Base-by-base conservation (phyloP, 306 rosid species). In the Trifolium repens region DNA sequence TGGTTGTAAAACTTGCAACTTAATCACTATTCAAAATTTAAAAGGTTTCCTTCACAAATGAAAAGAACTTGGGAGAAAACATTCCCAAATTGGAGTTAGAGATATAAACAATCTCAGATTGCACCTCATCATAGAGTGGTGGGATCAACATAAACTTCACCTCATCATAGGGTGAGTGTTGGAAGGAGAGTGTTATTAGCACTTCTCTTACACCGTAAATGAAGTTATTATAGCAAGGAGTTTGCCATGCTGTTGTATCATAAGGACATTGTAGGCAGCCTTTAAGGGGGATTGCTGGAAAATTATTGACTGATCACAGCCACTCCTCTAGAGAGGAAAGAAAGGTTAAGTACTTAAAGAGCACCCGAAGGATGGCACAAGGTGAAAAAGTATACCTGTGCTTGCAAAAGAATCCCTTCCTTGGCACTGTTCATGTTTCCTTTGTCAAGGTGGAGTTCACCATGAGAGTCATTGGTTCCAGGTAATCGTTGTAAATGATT, bases 311-410 rank as follows among this genome's bases (percentile, higher is more conserved):
- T 24, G 40, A 69, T 7, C 77, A 30, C 30, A 43, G 7, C 32
- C 67, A 50, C 73, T 53, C 54, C 53, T 27, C 52, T 24, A 69
- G 30, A 65, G 52, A 53, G 67, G 40, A 70, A 71, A n/a, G 60
- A 69, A 70, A 76, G 53, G 59, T 39, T 37, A 72, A 81, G 50
- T 62, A 43, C 16, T 46, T 27, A 2, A 63, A 46, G 65, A 71
- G 58, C 75, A 81, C 19, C 67, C 65, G 49, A 57, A 72, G 46
- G 66, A 55, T 16, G 3, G 16, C 50, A 66, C 60, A 15, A 37
- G 54, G 72, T 34, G 26, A 64, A 65, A 71, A 58, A 4, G 9
- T 70, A 81, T 83, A 94, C 98, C 98, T 90, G 91, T 66, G 82
- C 87, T 58, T 71, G 86, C 81, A 82, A 60, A 65, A 76, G 90